Conservation (phyloP, 208 protist genomes). For the Acanthamoeba sp. region DNA sequence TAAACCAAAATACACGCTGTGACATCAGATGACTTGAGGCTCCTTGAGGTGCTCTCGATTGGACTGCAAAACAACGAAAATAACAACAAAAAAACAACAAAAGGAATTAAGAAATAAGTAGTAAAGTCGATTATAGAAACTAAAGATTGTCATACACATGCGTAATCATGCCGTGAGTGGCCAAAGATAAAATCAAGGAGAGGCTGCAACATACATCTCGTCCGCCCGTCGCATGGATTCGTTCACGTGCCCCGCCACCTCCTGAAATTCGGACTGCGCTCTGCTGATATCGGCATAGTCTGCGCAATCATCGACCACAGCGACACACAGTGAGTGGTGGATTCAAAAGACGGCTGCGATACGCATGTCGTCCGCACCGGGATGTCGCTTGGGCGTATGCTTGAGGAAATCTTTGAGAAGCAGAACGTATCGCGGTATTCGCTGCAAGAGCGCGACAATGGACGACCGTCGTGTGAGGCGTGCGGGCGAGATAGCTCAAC, state of each 20-base stretch:
- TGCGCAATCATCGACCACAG: neutral
- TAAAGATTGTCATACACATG: too few species aligned
- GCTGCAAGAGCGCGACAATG: neutral
- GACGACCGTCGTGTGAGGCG: neutral
- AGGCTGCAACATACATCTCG: neutral
- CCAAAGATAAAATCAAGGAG: neutral
- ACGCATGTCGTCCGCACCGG: neutral
- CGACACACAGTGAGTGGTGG: too few species aligned
- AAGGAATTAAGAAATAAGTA: neutral
- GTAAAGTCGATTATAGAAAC: neutral
- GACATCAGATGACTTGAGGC: too few species aligned
- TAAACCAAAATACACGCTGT: too few species aligned
- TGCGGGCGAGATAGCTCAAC: neutral
- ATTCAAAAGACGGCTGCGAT: neutral
- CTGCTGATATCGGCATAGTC: conserved; percentile 26
- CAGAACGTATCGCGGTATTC: conserved; percentile 52
- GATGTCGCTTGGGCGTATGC: conserved; percentile 3
- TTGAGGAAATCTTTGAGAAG: conserved; percentile 41
- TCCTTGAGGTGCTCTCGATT: neutral
- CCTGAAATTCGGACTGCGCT: conserved; percentile 6
- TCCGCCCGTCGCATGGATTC: neutral
- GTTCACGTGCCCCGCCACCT: conserved; percentile 15
- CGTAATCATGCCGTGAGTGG: neutral
- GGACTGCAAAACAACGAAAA: too few species aligned
- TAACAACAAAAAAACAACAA: neutral